Evolutionary conservation across 2,329 filamentous ascomycete species (phyloP).

Genomic region (Aspergillus candidus): DNA sequence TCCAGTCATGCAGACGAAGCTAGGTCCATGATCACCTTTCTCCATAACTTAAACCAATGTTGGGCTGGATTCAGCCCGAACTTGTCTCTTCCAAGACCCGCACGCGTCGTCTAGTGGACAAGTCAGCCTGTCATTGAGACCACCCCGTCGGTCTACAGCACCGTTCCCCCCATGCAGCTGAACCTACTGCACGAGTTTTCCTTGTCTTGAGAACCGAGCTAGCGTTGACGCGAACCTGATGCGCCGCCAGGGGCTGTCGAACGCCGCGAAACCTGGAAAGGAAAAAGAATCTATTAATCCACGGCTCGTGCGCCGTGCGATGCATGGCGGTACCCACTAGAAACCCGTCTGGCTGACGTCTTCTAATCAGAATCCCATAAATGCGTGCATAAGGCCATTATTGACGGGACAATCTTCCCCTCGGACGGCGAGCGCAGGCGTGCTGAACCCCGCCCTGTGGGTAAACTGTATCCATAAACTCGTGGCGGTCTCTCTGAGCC

Average conservation of each 20-base stretch:
- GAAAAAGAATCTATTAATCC: no score
- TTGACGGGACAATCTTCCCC: not conserved
- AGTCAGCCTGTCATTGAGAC: slow-evolving; percentile 3
- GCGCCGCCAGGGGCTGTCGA: no score
- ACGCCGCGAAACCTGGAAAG: no score
- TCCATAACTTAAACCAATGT: slow-evolving; percentile 15
- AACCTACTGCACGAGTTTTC: slow-evolving; percentile 7
- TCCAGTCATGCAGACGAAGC: slow-evolving; percentile 13
- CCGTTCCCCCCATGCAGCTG: slow-evolving; percentile 8
- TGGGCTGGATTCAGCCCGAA: slow-evolving; percentile 10
- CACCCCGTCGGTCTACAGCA: slow-evolving; percentile 4
- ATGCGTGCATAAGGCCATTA: slow-evolving; percentile 9
- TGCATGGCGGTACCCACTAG: not conserved
- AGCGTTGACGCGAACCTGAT: not conserved
- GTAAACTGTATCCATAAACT: no score
- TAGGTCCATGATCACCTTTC: slow-evolving; percentile 13
- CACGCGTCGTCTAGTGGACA: not conserved
- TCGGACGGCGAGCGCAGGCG: not conserved
- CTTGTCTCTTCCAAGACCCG: not conserved
- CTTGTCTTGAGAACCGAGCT: slow-evolving; percentile 5
- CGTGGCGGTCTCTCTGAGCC: no score
- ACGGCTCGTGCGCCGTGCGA: no score
- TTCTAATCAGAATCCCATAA: slow-evolving; percentile 5
- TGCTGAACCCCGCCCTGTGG: no score
- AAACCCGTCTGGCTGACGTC: slow-evolving; percentile 12